These are phyloP conservation scores for Salix brachista DNA, from an alignment of 345 rosid species.

Conservation along the genomic window DNA sequence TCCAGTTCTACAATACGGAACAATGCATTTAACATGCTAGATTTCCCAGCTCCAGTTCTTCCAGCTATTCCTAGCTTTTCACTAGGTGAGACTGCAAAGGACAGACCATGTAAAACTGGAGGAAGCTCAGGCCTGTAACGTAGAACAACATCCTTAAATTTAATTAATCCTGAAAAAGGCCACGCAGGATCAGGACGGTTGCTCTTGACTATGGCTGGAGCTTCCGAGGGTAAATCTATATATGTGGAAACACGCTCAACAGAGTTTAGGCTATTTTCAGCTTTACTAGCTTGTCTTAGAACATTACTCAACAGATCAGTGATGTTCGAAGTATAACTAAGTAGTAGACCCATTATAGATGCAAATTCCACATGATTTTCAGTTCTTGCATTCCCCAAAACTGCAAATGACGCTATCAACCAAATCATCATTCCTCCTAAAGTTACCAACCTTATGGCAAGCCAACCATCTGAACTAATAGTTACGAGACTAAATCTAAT, in stretches of 20 bases:
- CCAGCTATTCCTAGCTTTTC: constrained; percentile 97
- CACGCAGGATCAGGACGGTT: constrained; percentile 96
- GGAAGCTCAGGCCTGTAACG: constrained; percentile 95
- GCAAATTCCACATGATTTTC: constrained; percentile 28
- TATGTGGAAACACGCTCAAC: constrained; percentile 91
- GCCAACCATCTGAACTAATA: constrained; percentile 48
- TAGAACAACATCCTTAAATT: constrained; percentile 81
- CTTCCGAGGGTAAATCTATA: constrained; percentile 85
- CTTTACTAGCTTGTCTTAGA: constrained; percentile 94
- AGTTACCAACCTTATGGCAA: constrained; percentile 77
- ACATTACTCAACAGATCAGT: constrained; percentile 74
- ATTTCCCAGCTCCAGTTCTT: constrained; percentile 99
- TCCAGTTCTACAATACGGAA: constrained; percentile 91
- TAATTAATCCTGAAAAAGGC: constrained; percentile 93
- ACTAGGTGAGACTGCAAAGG: constrained; percentile 71
- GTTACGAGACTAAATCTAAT: constrained; percentile 31
- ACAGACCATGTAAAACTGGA: constrained; percentile 81
- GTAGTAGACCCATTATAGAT: constrained; percentile 74
- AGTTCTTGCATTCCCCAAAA: constrained; percentile 24
- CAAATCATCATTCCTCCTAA: constrained; percentile 99
- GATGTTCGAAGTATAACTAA: constrained; percentile 85
- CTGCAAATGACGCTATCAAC: constrained; percentile 45
- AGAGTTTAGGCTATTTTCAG: constrained; percentile 93
- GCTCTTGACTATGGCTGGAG: constrained; percentile 65
- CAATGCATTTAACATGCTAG: constrained; percentile 92